Evolutionary conservation across 2,329 filamentous ascomycete species (phyloP).

Genomic region (Aspergillus aculeatus): DNA sequence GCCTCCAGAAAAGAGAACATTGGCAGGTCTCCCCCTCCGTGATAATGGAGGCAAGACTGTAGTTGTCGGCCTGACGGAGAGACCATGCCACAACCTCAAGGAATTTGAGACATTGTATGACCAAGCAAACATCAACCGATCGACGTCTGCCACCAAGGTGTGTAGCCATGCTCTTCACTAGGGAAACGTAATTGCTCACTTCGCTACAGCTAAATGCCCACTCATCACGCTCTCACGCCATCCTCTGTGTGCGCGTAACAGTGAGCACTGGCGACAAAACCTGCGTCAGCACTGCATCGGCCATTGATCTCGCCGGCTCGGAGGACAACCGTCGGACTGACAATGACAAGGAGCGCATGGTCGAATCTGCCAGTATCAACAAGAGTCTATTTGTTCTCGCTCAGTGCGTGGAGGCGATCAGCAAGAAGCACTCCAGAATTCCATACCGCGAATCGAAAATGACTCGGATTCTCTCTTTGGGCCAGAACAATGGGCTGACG

Average conservation of each 20-base stretch:
- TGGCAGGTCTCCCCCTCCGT: constrained; percentile 75
- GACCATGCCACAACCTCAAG: constrained; percentile 76
- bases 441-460: constrained; percentile 96
- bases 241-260: constrained; percentile 84
- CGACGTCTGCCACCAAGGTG: constrained; percentile 81
- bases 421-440: constrained; percentile 70
- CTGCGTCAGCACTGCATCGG: constrained; percentile 79
- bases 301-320: constrained; percentile 91
- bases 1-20: constrained; percentile 78
- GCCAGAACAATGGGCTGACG: constrained; percentile 92
- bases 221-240: constrained; percentile 85
- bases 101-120: constrained; percentile 91
- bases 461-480: constrained; percentile 88
- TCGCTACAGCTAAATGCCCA: constrained; percentile 71
- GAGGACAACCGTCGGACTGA: constrained; percentile 94
- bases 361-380: constrained; percentile 97
- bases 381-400: constrained; percentile 93
- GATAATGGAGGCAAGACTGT: constrained; percentile 85
- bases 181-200: constrained; percentile 12
- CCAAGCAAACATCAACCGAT: constrained; percentile 85
- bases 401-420: constrained; percentile 94
- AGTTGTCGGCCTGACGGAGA: constrained; percentile 81
- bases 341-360: constrained; percentile 84
- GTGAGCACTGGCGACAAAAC: constrained; percentile 68
- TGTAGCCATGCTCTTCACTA: background rate